Base-by-base conservation (phyloP, 108 stramenopile genomes). In the Cyclostephanos tholiformis region DNA sequence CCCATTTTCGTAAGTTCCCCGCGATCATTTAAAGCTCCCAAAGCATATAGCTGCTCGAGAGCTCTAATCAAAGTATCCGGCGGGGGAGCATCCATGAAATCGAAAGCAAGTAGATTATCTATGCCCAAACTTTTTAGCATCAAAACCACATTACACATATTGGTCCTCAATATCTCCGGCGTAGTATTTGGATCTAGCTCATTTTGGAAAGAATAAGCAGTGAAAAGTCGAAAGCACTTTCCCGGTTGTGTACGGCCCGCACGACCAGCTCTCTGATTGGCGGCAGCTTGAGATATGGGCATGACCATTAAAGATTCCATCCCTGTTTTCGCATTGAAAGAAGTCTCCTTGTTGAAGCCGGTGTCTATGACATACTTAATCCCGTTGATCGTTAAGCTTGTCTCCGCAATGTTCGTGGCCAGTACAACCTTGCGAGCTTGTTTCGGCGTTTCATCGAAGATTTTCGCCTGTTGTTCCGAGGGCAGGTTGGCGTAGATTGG, bases 151-250 rank as follows among this genome's bases (percentile, higher is more conserved):
- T 97, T 98, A 25, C 96, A 95, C 89, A 99, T 92, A 77, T 99
- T 99, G 29, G 98, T 99, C 17, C 99, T 67, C 64, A 97, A 82
- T 39, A 99, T 99, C 79, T 99, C 99, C 2, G 99, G 99, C 16
- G 95, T 86, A 13, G 97, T 99, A 62, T 98, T 97, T 39, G 97
- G 94, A 65, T 98, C 97, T 9, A 99, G 86, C 70, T 99, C 99
- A 74, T 99, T 80, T 81, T 97, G 91, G 71, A 97, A 99, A 13
- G 96, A 96, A 91, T 97, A 99, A 10, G 94, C 89, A 30, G 99
- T 99, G 83, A 88, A 99, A 4, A 99, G 87, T n/a, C 99, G 92
- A 83, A 99, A 99, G 81, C 99, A 99, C 77, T 98, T 99, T 32
- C 99, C 99, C 9, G 98, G 96, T 71, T 93, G 96, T 16, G 99